Evolutionary conservation across 805 yeast genomes (phyloP).

Genomic region (Saccharomycopsis sp.): DNA sequence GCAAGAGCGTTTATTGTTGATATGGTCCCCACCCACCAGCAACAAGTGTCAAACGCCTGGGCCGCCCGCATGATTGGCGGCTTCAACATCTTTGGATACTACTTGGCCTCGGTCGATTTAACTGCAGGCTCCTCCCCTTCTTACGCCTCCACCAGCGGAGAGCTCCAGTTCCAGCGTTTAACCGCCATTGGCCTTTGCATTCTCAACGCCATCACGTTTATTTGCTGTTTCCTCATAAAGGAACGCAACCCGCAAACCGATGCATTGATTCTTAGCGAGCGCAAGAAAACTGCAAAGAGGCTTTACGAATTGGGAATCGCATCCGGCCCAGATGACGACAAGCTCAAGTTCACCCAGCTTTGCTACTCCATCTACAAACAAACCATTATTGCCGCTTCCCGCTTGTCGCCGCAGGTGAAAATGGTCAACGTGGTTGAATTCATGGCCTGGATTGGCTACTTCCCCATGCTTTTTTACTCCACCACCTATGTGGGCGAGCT

Average conservation of each 20-base stretch:
- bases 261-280: constrained; percentile 31
- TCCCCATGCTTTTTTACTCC: constrained; percentile 56
- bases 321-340: constrained; percentile 21
- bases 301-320: constrained; percentile 29
- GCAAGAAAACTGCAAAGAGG: constrained; percentile 28
- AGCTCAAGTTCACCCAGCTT: constrained; percentile 22
- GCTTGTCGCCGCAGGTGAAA: constrained; percentile 42
- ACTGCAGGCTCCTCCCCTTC: constrained; percentile 24
- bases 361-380: constrained; percentile 26
- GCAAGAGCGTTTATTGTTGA: constrained; percentile 55
- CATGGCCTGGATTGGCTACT: constrained; percentile 63
- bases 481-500: constrained; percentile 58
- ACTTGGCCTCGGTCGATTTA: constrained; percentile 41
- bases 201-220: constrained; percentile 33
- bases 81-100: constrained; percentile 50
- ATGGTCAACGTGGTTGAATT: constrained; percentile 48
- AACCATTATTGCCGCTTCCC: constrained; percentile 29
- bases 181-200: constrained; percentile 35
- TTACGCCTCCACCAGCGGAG: constrained; percentile 24
- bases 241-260: constrained; percentile 44
- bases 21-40: constrained; percentile 47
- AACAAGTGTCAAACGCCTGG: constrained; percentile 54
- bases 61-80: constrained; percentile 56
- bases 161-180: constrained; percentile 47
- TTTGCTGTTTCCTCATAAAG: constrained; percentile 34